Percentiles rank a stretch among this genome's conserved stretches.
phyloP scores from a whole-genome alignment of 148 eudicot species.

The Hydrangea macrophylla region DNA sequence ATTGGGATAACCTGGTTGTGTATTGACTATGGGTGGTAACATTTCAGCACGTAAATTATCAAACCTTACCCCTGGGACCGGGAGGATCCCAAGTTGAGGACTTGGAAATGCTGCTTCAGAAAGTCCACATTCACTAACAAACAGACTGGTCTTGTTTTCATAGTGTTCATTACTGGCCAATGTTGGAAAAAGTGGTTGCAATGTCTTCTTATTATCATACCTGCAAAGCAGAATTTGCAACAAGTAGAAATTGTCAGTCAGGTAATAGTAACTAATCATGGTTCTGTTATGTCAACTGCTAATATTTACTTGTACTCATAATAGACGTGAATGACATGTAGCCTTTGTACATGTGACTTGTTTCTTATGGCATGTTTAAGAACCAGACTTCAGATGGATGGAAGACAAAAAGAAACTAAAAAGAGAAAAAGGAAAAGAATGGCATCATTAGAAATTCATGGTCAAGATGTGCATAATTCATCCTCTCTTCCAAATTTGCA shows the following conservation, averaged over 20 bases:
- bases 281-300: no score
- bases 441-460: no score
- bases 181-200: slow-evolving; percentile 16
- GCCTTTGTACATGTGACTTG: no score
- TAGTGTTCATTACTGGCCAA: not conserved
- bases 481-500: no score
- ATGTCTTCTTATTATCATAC: slow-evolving; percentile 35
- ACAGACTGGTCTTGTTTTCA: not conserved
- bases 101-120: slow-evolving; percentile 13
- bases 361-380: no score
- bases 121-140: slow-evolving; percentile 18
- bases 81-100: slow-evolving; percentile 23
- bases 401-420: no score
- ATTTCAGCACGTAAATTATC: slow-evolving; percentile 15
- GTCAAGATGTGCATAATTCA: no score
- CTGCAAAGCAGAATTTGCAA: slow-evolving; percentile 15
- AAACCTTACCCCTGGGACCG: slow-evolving; percentile 6
- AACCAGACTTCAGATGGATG: no score
- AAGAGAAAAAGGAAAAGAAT: no score
- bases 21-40: slow-evolving; percentile 17
- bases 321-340: no score
- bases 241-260: not conserved
- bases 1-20: slow-evolving; percentile 13
- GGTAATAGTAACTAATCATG: no score
- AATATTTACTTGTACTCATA: no score